Evolutionary conservation across 2,329 filamentous ascomycete genomes (phyloP).

Genomic region (Orbilia oligospora): DNA sequence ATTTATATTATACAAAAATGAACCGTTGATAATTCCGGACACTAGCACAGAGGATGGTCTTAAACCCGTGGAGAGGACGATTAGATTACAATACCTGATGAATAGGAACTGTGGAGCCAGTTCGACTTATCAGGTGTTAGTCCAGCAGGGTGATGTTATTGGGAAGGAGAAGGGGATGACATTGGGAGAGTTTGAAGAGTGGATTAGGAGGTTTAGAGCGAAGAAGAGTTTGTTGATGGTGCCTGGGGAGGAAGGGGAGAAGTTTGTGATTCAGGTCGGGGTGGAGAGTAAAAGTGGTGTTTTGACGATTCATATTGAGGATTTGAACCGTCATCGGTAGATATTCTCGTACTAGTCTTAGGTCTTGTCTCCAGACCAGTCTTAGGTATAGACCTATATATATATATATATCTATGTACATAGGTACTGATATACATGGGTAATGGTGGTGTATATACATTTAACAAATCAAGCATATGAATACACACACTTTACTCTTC

Average conservation of each 20-base stretch:
- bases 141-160: neutral
- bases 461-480: neutral
- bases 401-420: too few species aligned
- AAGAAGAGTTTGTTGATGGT: neutral
- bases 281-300: neutral
- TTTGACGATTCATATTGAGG: neutral
- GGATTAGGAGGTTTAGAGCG: neutral
- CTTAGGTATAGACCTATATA: too few species aligned
- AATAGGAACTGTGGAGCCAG: neutral
- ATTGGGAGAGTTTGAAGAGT: neutral
- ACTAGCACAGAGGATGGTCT: neutral
- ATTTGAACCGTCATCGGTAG: neutral
- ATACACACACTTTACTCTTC: neutral
- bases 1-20: neutral
- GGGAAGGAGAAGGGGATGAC: conserved; percentile 9
- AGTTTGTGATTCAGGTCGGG: conserved; percentile 3
- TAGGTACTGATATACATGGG: too few species aligned
- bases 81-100: neutral
- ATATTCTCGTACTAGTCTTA: too few species aligned
- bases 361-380: too few species aligned
- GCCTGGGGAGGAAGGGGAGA: neutral
- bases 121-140: neutral
- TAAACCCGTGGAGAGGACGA: neutral
- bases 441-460: neutral
- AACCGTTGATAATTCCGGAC: neutral